Percentiles rank a stretch among this genome's conserved stretches.
Conservation (phyloP, 257 asterid species). For the Fraxinus quadrangulata region DNA sequence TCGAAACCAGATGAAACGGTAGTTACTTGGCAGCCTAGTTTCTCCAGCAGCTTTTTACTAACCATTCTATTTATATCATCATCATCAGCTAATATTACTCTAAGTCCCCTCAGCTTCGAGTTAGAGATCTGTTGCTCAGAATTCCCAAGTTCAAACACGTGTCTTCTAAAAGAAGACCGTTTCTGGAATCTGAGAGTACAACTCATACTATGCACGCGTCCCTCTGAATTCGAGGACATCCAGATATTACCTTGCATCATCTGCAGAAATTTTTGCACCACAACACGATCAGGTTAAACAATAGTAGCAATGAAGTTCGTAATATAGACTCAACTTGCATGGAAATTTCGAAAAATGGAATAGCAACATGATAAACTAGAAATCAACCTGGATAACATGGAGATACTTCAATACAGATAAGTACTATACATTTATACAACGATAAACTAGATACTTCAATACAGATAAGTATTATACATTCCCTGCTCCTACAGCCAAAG, state of each 20-base stretch:
- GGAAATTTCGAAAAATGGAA: background rate
- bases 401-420: background rate
- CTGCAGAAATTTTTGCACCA: slow-evolving; percentile 40
- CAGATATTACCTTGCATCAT: slow-evolving; percentile 96
- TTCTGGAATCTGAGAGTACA: slow-evolving; percentile 70
- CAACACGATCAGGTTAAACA: background rate
- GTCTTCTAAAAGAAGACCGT: slow-evolving; percentile 14
- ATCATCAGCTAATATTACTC: slow-evolving; percentile 73
- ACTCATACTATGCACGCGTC: slow-evolving; percentile 74
- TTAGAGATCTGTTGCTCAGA: slow-evolving; percentile 47
- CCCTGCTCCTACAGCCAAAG: background rate
- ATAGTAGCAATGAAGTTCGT: background rate
- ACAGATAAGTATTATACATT: no score
- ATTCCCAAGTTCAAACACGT: slow-evolving; percentile 29
- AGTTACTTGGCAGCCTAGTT: slow-evolving; percentile 71
- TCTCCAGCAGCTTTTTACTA: slow-evolving; percentile 74
- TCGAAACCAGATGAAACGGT: slow-evolving; percentile 76
- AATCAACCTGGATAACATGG: background rate
- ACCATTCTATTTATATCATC: slow-evolving; percentile 81
- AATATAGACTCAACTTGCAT: background rate
- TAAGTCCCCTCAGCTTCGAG: slow-evolving; percentile 63
- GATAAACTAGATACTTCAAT: no score
- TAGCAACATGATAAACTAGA: no score
- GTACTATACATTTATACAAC: no score
- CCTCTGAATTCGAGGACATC: slow-evolving; percentile 60